Base-by-base conservation (phyloP, 2,329 filamentous ascomycete species). In the Elsinoe fawcettii region DNA sequence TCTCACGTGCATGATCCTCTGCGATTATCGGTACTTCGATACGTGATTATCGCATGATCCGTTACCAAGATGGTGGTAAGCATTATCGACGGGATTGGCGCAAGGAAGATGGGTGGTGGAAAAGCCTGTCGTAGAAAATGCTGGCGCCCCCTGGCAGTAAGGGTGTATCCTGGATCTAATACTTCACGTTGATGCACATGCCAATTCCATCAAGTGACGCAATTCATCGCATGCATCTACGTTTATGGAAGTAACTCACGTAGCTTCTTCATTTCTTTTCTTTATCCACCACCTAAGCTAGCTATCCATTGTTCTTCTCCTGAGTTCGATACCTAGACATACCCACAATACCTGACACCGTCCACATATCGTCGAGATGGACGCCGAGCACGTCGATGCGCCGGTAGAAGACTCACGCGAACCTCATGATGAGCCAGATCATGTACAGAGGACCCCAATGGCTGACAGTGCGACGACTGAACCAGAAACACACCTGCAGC, bases 71-170 rank as follows among this genome's bases (percentile, higher is more conserved):
- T 46, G 22, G 23, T 25, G 41, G 14, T 14, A 22, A 12, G 41
- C 41, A 27, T 46, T 46, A 46, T 46, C 41, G 41, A 20, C 41
- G 18, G 41, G 41, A 46, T 46, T 46, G 41, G 41, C 41, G 41
- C 41, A 46, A 25, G 41, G 41, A 25, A 25, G 2, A 9, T 12
- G 41, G n/a, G 41, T 44, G 41, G 18, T 23, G 18, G 41, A 23
- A 44, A 23, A 5, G 22, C 41, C 16, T 11, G 18, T 44, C 9
- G 18, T 23, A n/a, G 41, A 46, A 23, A 46, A 18, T 46, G 41
- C 41, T 46, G 41, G 23, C 41, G 20, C 22, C 41, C 41, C 18
- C 41, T 25, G 20, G 41, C 41, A 6, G 11, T 25, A 2, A 46
- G 25, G 23, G 22, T 23, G 41, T 8, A n/a, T 37, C 34, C 34